Base-by-base conservation (phyloP, 2,329 filamentous ascomycete genomes). In the Ceratocystis colombiana region DNA sequence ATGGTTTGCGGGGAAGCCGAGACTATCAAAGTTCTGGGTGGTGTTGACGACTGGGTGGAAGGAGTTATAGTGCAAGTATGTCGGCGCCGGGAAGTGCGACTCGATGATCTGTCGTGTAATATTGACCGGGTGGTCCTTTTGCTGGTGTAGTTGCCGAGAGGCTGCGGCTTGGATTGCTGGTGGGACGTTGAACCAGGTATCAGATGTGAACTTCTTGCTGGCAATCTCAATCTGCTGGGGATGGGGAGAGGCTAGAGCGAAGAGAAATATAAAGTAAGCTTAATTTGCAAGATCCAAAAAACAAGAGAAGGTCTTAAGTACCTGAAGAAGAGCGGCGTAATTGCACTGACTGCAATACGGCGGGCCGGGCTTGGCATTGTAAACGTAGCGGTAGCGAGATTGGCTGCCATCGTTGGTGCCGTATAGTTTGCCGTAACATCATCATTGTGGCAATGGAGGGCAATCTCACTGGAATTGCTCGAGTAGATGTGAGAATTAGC, bases 41-140 rank as follows among this genome's bases (percentile, higher is more conserved):
- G 90, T 88, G 44, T 88, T 86, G 28, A 97, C 94, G 50, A 96
- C 85, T 0, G 94, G 93, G 70, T 88, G 86, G 72, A 92, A 84
- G 65, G 84, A 79, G 72, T 90, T 90, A 79, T 96, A 85, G 72
- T 88, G 86, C 68, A 83, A 85, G 77, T 86, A 96, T 8, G 82
- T 83, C 0, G 88, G 84, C 2, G 74, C 74, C 0, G 90, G 86
- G 74, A 97, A 99, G 69, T 88, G 86, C 65, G 89, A 90, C 78
- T 97, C 89, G 73, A 99, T 95, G 69, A 99, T 87, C 72, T 91
- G 85, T 48, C 94, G 86, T 10, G 94, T 97, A 72, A 97, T 96
- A 70, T 84, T 85, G 45, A 99, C 81, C 28, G 94, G 94, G 73
- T 99, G 94, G 75, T 96, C 87, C 68, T 87, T 84, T 73, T 94